These are phyloP conservation scores for Talaromyces verruculosus DNA, from an alignment of 2,329 filamentous ascomycete genomes.

Conservation along the genomic window DNA sequence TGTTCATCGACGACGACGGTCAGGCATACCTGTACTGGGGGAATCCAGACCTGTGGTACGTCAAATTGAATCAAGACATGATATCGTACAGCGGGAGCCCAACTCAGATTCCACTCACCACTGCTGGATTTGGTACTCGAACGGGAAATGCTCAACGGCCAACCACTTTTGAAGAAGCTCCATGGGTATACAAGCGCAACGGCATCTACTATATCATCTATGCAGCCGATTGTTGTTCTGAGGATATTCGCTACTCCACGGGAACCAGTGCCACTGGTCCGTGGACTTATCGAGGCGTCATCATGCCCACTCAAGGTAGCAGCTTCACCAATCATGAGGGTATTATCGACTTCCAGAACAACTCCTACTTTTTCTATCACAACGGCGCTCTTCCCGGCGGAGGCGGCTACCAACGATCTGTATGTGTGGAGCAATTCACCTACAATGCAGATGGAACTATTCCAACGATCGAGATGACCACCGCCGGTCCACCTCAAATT, in stretches of 20 bases:
- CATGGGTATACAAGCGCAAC: slow-evolving; percentile 8
- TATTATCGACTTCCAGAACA: slow-evolving; percentile 6
- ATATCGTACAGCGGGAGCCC: slow-evolving; percentile 3
- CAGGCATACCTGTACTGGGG: slow-evolving; percentile 10
- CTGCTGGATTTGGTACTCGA: slow-evolving; percentile 10
- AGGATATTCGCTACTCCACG: slow-evolving; percentile 8
- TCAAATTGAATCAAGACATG: slow-evolving; percentile 4
- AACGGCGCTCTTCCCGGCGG: slow-evolving; percentile 5
- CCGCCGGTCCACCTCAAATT: neutral
- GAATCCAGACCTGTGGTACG: slow-evolving; percentile 5
- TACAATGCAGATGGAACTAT: slow-evolving; percentile 8
- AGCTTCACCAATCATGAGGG: slow-evolving; percentile 10
- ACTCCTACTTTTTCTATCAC: slow-evolving; percentile 10
- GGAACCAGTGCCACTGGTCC: slow-evolving; percentile 6
- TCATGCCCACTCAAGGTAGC: neutral
- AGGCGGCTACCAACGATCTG: slow-evolving; percentile 4
- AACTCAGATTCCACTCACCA: slow-evolving; percentile 8
- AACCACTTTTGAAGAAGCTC: slow-evolving; percentile 1
- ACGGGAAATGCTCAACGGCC: slow-evolving; percentile 1
- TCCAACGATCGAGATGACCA: slow-evolving; percentile 7
- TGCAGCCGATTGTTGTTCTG: slow-evolving; percentile 6
- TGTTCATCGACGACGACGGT: neutral
- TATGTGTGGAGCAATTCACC: neutral
- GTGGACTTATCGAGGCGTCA: neutral
- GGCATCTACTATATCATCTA: slow-evolving; percentile 5